A percentile compares a stretch with the other conserved stretches of the same genome.
These are phyloP conservation scores for Monosporozyma aquatica DNA, from an alignment of 805 yeast genomes.

Conservation along the genomic window DNA sequence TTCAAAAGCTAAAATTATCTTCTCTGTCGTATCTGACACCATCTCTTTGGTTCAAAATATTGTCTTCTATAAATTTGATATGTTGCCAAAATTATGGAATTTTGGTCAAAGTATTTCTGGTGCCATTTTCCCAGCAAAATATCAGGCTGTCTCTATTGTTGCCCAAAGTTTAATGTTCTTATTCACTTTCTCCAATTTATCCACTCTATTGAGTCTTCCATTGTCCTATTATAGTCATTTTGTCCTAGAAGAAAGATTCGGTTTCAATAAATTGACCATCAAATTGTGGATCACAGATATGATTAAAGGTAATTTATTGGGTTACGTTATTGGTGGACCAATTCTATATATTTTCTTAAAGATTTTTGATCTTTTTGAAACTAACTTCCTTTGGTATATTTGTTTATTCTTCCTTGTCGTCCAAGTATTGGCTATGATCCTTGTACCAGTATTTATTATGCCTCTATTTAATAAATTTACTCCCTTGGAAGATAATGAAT, in stretches of 20 bases:
- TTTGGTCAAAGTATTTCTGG: constrained; percentile 35
- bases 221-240: constrained; percentile 67
- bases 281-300: constrained; percentile 65
- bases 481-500: constrained; percentile 84
- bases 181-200: constrained; percentile 39
- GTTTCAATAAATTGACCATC: constrained; percentile 81
- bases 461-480: constrained; percentile 89
- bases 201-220: constrained; percentile 56
- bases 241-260: constrained; percentile 84
- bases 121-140: constrained; percentile 21
- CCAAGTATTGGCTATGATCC: constrained; percentile 64
- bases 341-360: constrained; percentile 65
- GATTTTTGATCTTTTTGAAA: constrained; percentile 73
- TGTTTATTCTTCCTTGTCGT: constrained; percentile 62
- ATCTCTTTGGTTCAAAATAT: constrained; percentile 48
- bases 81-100: constrained; percentile 57
- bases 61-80: constrained; percentile 47
- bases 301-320: constrained; percentile 49
- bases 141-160: constrained; percentile 43
- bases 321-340: constrained; percentile 59
- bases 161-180: constrained; percentile 65
- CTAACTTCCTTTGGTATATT: constrained; percentile 70
- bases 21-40: constrained; percentile 48
- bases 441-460: constrained; percentile 78
- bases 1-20: constrained; percentile 67